Evolutionary conservation across 768 basidiomycete genomes (phyloP), one percentile per base, ranked within the genome.

Genomic region (Sporobolomyces pararoseus): DNA sequence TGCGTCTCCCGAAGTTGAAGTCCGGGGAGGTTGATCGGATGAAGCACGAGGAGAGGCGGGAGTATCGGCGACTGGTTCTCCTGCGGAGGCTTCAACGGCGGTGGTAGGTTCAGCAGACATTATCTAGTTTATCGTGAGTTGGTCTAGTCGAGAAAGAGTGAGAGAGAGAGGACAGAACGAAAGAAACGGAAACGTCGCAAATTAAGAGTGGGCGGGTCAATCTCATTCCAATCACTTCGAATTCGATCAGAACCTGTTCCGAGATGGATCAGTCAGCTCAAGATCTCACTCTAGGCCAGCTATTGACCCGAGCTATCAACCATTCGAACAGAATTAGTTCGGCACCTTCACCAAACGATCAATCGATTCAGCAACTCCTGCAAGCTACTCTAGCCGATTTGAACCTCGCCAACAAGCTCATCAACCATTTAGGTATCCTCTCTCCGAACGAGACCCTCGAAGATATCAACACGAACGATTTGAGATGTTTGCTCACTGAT

Each of bases 381-480:
- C 81, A 82, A 49, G 81, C 83, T 54, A 82, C 85, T 50, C 77
- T 88, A 59, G 77, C 79, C 10, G 85, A 90, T 80, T 80, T 92
- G 35, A 80, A 81, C 31, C 80, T 81, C 50, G 79, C 89, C 46
- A 80, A 82, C 53, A 80, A 83, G 37, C 84, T 86, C 31, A 82
- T 91, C 64, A 73, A 83, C 31, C 83, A 82, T 46, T 81, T 93
- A 51, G 84, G 85, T 0, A 80, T 94, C 42, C 91, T 94, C 81
- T 92, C 90, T 66, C 82, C 87, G 5, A 94, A 94, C 76, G 91
- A 95, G 76, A 83, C 82, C 0, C 80, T 92, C 23, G 88, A 91
- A 52, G 91, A 95, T 78, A 86, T 95, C 64, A 82, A 88, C 4
- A 90, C 91, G 2, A 80, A 82, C 39, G 86, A 92, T 80, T 80